Conservation (phyloP, 192 early-diverging fungal species). For the Lobosporangium transversale region DNA sequence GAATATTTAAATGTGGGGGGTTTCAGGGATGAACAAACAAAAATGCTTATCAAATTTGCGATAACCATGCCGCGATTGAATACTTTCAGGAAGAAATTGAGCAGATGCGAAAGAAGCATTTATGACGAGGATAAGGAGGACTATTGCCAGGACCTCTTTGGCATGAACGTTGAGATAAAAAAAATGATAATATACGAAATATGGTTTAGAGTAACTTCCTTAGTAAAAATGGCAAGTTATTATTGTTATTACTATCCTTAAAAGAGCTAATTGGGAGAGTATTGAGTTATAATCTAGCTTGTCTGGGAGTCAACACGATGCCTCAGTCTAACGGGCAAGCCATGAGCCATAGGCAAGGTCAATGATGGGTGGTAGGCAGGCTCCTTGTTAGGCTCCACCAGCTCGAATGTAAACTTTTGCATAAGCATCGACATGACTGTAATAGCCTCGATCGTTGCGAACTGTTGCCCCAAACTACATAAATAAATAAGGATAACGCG, state of each 20-base stretch:
- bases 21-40: neutral
- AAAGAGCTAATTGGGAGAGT: too few relatives aligned
- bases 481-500: neutral
- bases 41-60: neutral
- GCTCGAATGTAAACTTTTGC: constrained; percentile 51
- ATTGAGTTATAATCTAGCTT: too few relatives aligned
- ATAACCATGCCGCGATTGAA: neutral
- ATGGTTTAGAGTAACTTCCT: too few relatives aligned
- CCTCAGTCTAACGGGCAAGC: constrained; percentile 36
- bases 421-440: constrained; percentile 43
- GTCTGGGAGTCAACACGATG: constrained; percentile 4
- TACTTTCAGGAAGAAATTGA: neutral
- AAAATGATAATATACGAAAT: too few relatives aligned
- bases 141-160: too few relatives aligned
- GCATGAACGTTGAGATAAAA: too few relatives aligned
- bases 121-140: too few relatives aligned
- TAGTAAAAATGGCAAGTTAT: too few relatives aligned
- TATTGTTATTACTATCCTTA: too few relatives aligned
- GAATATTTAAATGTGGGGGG: neutral
- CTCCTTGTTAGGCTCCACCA: constrained; percentile 32
- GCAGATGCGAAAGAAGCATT: too few relatives aligned
- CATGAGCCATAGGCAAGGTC: constrained; percentile 50
- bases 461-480: constrained; percentile 53
- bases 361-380: constrained; percentile 34
- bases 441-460: constrained; percentile 56